Percentiles rank a stretch among this genome's conserved stretches.
phyloP scores from a whole-genome alignment of 345 rosid genomes.

The Salix caprea region DNA sequence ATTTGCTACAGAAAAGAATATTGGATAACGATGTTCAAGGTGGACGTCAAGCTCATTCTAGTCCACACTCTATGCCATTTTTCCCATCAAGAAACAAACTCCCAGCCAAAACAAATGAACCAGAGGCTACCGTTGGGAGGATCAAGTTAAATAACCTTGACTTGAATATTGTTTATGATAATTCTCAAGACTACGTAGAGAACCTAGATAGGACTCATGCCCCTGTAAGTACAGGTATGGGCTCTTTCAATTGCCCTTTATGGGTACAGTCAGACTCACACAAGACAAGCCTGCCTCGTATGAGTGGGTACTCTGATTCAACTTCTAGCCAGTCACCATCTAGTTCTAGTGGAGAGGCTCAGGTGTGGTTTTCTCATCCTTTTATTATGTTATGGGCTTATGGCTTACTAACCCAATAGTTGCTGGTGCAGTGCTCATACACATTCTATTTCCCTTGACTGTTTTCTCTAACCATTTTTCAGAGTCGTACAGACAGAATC shows the following conservation, averaged over 20 bases:
- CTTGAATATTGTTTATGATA: constrained; percentile 72
- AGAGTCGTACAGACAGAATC: constrained; percentile 88
- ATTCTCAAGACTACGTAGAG: constrained; percentile 64
- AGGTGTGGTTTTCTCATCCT: constrained; percentile 39
- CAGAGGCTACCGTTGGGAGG: constrained; percentile 20
- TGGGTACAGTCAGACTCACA: constrained; percentile 65
- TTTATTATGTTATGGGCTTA: neutral
- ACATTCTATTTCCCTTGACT: constrained; percentile 15
- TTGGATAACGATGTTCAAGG: constrained; percentile 5
- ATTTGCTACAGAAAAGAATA: constrained; percentile 21
- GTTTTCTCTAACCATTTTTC: constrained; percentile 24
- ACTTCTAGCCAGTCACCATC: constrained; percentile 87
- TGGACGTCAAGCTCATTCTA: constrained; percentile 9
- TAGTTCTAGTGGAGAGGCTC: constrained; percentile 82
- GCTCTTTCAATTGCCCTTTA: constrained; percentile 65
- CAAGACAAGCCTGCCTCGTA: constrained; percentile 80
- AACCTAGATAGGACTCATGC: constrained; percentile 55
- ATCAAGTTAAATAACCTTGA: constrained; percentile 61
- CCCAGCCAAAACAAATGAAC: constrained; percentile 22
- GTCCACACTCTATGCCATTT: constrained; percentile 12
- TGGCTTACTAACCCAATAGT: neutral
- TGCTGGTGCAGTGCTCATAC: neutral
- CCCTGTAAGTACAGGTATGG: constrained; percentile 45
- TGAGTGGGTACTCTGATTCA: constrained; percentile 82
- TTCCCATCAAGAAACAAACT: constrained; percentile 14